Evolutionary conservation across 352 stramenopile genomes (phyloP).

Genomic region (Phytophthora boehmeriae): DNA sequence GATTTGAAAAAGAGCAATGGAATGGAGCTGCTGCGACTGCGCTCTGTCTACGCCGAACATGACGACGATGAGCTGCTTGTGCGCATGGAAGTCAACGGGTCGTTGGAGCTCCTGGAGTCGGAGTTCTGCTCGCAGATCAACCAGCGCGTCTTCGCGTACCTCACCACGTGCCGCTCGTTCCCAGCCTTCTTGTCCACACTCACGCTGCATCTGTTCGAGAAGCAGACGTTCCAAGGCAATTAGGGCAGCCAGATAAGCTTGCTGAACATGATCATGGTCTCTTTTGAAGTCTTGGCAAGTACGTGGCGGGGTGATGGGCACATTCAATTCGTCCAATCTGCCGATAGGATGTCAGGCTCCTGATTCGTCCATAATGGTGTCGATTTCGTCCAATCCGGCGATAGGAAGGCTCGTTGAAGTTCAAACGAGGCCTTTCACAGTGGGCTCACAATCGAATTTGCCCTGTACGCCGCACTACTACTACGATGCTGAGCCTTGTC

Average conservation of each 20-base stretch:
- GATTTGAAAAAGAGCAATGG: conserved; percentile 85
- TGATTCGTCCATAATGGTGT: no score
- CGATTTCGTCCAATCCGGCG: conserved; percentile 3
- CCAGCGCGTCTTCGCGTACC: conserved; percentile 36
- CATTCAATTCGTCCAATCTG: conserved; percentile 3
- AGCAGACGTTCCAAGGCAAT: conserved; percentile 88
- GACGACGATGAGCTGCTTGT: conserved; percentile 87
- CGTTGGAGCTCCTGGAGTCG: conserved; percentile 85
- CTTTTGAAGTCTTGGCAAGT: neutral
- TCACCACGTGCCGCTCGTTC: conserved; percentile 83
- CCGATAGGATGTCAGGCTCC: neutral
- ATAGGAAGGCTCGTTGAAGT: conserved; percentile 20
- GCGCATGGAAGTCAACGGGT: conserved; percentile 76
- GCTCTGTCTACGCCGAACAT: conserved; percentile 85
- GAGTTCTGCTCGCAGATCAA: conserved; percentile 75
- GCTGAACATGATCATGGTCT: neutral
- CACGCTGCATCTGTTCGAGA: conserved; percentile 90
- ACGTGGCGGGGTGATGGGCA: conserved; percentile 2
- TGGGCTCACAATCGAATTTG: conserved; percentile 30
- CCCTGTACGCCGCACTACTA: conserved; percentile 7
- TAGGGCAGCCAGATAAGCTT: conserved; percentile 14
- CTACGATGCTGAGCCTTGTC: conserved; percentile 32
- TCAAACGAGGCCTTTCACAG: conserved; percentile 4
- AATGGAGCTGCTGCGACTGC: conserved; percentile 74
- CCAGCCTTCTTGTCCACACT: conserved; percentile 90